Base-by-base conservation (phyloP, 805 yeast genomes). In the Nakazawaea laoshanensis region DNA sequence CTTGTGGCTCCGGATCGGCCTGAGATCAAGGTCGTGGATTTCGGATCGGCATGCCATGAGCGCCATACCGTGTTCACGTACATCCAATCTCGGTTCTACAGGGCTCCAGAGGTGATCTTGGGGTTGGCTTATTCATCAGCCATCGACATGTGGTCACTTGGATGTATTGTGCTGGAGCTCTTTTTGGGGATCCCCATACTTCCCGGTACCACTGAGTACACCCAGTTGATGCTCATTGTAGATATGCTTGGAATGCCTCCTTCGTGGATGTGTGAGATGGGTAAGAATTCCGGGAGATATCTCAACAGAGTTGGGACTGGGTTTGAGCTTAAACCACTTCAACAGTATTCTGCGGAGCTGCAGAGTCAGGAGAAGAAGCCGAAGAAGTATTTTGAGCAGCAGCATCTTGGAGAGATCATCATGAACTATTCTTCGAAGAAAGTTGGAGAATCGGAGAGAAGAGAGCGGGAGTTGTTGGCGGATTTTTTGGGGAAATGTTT, bases 181-280 rank as follows among this genome's bases (percentile, higher is more conserved):
- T 72, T 70, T 36, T 46, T 89, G 32, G 98, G 98, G 1, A 65
- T 89, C 36, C 98, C 98, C 1, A 65, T 89, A 44, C 86, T 89
- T 47, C 96, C 98, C 0, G 98, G 98, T 3, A 70, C 87, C 3
- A 83, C 95, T 0, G 98, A 92, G 55, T 92, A 78, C 55, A 87
- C 89, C 51, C 96, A 89, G 55, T 60, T 94, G 27, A 66, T 74
- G 40, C 76, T 95, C 44, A 87, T 92, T 24, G 74, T 80, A 3
- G 79, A 80, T 27, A 81, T 87, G 63, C 55, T 89, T 38, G 96
- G 94, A 0, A 55, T 63, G 41, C 98, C 98, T 16, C 96, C 96
- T 8, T 61, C 79, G 16, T 94, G 96, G 85, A 92, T 92, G 98
- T 66, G 89, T 43, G 96, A 89, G 42, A 86, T 84, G 76, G 98